These are phyloP conservation scores for Periconia digitata DNA, from an alignment of 2,329 filamentous ascomycete genomes.

Conservation along the genomic window DNA sequence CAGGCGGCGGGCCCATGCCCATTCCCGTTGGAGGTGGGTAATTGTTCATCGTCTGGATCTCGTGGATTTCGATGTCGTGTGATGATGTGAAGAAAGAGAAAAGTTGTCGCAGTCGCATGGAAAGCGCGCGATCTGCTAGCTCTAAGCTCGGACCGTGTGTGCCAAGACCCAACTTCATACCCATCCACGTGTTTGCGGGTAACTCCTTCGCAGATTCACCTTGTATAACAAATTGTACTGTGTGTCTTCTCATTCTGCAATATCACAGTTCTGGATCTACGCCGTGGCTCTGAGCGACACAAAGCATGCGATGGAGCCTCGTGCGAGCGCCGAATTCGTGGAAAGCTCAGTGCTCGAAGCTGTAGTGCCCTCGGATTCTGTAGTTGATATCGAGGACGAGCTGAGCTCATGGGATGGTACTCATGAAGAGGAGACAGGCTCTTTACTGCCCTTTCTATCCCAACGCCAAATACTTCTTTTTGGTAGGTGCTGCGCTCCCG, in stretches of 20 bases:
- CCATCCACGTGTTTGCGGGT: neutral
- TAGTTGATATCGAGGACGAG: constrained; percentile 40
- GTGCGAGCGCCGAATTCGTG: constrained; percentile 40
- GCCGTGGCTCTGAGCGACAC: too few relatives aligned
- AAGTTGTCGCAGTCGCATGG: neutral
- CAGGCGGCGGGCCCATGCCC: constrained; percentile 45
- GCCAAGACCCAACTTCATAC: neutral
- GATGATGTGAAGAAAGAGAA: constrained; percentile 1
- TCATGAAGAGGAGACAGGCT: constrained; percentile 46
- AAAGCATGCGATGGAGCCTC: constrained; percentile 21
- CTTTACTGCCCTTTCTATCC: constrained; percentile 59
- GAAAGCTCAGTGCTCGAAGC: constrained; percentile 44
- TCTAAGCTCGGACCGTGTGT: neutral
- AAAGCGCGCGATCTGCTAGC: neutral
- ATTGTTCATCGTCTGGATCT: constrained; percentile 62
- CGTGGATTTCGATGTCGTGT: neutral
- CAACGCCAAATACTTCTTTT: constrained; percentile 70
- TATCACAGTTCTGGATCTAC: neutral
- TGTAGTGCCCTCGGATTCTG: constrained; percentile 40
- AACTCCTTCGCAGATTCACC: neutral
- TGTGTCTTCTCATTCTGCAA: neutral
- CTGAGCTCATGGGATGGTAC: constrained; percentile 50
- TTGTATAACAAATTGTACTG: neutral
- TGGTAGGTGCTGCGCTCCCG: constrained; percentile 56
- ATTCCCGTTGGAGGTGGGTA: constrained; percentile 50